These are phyloP conservation scores for Porphyrellus cyaneotinctus DNA, from an alignment of 768 basidiomycete species.

Conservation along the genomic window DNA sequence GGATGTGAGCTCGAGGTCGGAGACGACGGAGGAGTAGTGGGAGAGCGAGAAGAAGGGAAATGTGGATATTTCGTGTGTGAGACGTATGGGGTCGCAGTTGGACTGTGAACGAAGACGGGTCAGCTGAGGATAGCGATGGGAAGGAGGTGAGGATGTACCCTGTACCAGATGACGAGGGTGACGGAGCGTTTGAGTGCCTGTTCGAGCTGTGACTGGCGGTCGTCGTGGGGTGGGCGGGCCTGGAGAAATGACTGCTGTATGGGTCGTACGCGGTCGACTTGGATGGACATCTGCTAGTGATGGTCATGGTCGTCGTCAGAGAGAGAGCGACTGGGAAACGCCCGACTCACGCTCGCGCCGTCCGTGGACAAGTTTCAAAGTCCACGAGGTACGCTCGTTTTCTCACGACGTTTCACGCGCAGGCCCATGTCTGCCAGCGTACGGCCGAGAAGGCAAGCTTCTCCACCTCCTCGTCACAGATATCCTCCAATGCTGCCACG, in stretches of 20 bases:
- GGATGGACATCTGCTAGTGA: conserved; percentile 19
- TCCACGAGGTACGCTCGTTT: conserved; percentile 17
- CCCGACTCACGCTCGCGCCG: conserved; percentile 6
- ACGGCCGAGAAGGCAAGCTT: conserved; percentile 64
- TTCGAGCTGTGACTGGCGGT: conserved; percentile 31
- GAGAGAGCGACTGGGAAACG: not conserved
- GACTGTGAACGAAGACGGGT: conserved; percentile 32
- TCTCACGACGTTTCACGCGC: conserved; percentile 19
- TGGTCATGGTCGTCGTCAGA: conserved; percentile 2
- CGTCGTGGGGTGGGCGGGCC: conserved; percentile 7
- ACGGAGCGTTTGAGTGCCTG: conserved; percentile 48
- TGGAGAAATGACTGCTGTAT: conserved; percentile 6
- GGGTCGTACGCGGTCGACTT: conserved; percentile 26
- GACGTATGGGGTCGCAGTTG: conserved; percentile 50
- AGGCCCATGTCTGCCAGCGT: conserved; percentile 48
- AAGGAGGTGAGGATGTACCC: conserved; percentile 35
- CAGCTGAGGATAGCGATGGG: not conserved
- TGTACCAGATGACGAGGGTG: conserved; percentile 69
- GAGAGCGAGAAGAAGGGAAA: conserved; percentile 65
- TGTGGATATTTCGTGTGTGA: conserved; percentile 54
- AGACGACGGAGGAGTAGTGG: conserved; percentile 46
- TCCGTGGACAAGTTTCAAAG: conserved; percentile 15
- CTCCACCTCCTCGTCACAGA: conserved; percentile 58
- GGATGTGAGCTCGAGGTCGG: conserved; percentile 49
- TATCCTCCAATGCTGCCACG: conserved; percentile 53